Percentiles rank a stretch among this genome's conserved stretches.
Evolutionary conservation across 139 green algal species (phyloP).

Genomic region (Eudorina sp.): DNA sequence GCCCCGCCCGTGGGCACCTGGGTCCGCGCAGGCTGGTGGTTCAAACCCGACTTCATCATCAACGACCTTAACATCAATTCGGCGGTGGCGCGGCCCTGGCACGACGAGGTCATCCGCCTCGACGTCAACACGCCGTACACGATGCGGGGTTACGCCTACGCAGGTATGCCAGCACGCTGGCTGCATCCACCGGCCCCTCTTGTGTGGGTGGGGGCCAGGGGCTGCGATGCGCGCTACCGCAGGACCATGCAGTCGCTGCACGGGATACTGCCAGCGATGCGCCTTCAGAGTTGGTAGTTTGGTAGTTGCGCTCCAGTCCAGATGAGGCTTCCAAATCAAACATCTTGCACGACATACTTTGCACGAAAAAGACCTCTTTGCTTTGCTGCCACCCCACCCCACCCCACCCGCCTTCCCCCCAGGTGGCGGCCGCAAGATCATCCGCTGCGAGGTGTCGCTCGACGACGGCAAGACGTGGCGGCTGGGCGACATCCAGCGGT

Average conservation of each 20-base stretch:
- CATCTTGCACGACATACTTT: no score
- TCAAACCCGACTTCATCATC: slow-evolving; percentile 98
- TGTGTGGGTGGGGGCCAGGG: no score
- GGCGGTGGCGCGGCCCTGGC: slow-evolving; percentile 86
- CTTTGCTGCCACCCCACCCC: not conserved
- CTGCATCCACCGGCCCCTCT: not conserved
- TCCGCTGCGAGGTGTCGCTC: slow-evolving; percentile 93
- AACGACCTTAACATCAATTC: slow-evolving; percentile 99
- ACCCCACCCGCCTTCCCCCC: not conserved
- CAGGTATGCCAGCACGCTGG: slow-evolving; percentile 55
- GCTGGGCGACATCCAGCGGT: slow-evolving; percentile 79
- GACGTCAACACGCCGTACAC: slow-evolving; percentile 69
- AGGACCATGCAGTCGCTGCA: no score
- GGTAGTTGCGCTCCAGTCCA: no score
- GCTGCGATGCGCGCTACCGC: no score
- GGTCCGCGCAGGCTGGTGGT: slow-evolving; percentile 92
- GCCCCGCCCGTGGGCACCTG: not conserved
- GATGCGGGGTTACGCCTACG: slow-evolving; percentile 90
- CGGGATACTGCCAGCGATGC: no score
- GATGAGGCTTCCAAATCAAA: no score
- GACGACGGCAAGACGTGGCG: slow-evolving; percentile 89
- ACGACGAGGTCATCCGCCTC: slow-evolving; percentile 91
- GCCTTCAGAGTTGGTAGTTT: no score
- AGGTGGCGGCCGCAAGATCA: slow-evolving; percentile 91
- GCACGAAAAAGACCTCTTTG: no score